Evolutionary conservation across 2,329 filamentous ascomycete species (phyloP).

Genomic region (Epichloe hybrida): DNA sequence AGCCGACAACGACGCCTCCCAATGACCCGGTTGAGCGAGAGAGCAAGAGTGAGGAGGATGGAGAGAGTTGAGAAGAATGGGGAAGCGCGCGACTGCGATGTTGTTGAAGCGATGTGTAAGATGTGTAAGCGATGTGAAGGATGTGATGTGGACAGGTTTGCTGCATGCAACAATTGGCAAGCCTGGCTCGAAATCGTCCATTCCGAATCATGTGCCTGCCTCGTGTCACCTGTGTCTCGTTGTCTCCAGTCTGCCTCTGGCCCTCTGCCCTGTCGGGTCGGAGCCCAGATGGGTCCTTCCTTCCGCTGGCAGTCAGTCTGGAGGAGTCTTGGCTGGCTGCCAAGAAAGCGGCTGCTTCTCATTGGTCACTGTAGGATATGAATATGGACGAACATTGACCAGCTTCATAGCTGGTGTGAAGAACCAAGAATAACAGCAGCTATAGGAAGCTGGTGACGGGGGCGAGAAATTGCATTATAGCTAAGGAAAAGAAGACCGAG

Average conservation of each 20-base stretch:
- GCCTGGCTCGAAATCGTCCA: not conserved
- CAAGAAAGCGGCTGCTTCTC: not conserved
- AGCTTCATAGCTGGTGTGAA: too few relatives aligned
- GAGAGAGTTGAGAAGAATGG: not conserved
- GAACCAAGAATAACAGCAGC: too few relatives aligned
- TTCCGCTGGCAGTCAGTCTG: not conserved
- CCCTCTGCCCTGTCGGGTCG: not conserved
- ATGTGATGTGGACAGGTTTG: conserved; percentile 3
- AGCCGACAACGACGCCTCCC: not conserved
- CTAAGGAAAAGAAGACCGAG: too few relatives aligned
- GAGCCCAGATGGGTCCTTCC: not conserved
- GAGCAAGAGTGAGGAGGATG: not conserved
- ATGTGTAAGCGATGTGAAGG: not conserved
- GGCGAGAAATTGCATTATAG: too few relatives aligned
- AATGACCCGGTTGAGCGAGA: not conserved
- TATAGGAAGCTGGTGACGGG: too few relatives aligned
- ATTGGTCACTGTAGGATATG: not conserved
- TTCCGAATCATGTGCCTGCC: conserved; percentile 2
- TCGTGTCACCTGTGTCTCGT: not conserved
- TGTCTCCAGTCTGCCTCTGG: not conserved
- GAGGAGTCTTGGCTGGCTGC: not conserved
- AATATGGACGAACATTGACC: too few relatives aligned
- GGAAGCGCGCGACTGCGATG: conserved; percentile 1
- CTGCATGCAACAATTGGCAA: not conserved
- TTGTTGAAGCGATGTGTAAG: not conserved